Conservation (phyloP, 768 basidiomycete genomes). For the Boletus fagicola region DNA sequence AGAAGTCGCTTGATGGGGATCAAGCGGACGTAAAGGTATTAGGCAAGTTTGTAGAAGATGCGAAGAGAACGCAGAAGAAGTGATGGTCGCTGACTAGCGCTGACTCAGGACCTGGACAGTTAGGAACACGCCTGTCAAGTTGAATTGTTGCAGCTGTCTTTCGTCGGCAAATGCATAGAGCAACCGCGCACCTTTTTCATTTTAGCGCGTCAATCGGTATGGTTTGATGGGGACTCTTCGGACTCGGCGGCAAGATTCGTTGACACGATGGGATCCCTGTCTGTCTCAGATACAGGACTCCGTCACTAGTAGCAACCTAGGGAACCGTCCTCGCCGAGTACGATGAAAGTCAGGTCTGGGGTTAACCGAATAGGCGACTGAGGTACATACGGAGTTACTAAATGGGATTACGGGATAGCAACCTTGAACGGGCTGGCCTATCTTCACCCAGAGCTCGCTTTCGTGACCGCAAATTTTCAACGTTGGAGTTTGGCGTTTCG, state of each 20-base stretch:
- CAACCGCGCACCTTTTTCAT: constrained; percentile 25
- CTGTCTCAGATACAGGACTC: neutral
- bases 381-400: constrained; percentile 13
- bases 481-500: constrained; percentile 17
- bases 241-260: neutral
- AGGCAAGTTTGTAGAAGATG: constrained; percentile 46
- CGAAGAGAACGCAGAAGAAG: constrained; percentile 27
- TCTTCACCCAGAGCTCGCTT: constrained; percentile 23
- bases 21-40: constrained; percentile 41
- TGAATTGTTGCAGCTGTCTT: neutral
- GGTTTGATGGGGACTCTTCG: constrained; percentile 12
- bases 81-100: too few species aligned
- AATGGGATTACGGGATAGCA: constrained; percentile 29
- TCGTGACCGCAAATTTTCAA: constrained; percentile 29
- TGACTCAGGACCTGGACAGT: neutral
- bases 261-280: constrained; percentile 2
- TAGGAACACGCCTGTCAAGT: constrained; percentile 15
- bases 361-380: constrained; percentile 20
- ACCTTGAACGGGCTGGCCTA: constrained; percentile 12
- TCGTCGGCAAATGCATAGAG: constrained; percentile 14
- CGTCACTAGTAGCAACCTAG: neutral
- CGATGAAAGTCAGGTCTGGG: neutral
- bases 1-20: constrained; percentile 38
- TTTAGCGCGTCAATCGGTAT: constrained; percentile 20
- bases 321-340: neutral